Evolutionary conservation across 2,329 filamentous ascomycete species (phyloP), one percentile per base, ranked within the genome.

Genomic region (Furcasterigmium furcatum): DNA sequence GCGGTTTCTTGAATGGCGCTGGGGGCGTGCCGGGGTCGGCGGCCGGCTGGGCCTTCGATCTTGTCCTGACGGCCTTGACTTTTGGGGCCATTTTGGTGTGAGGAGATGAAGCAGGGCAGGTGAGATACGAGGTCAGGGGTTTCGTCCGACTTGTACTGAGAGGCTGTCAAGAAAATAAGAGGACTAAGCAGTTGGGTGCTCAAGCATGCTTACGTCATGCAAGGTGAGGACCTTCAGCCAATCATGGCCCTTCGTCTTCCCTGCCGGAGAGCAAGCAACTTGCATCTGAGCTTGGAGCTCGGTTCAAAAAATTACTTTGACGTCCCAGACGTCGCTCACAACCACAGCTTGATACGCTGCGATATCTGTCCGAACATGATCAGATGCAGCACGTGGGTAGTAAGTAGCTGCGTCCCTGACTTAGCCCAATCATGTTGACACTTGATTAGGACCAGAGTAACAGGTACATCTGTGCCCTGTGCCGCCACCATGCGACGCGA

Each of bases 1-100:
- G 80, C 1, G 82, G 81, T 48, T 73, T 73, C 54, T 78, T 77
- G 74, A 94, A 95, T 8, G 88, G 88, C 24, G 74, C 63, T 1
- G 84, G 84, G 8, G 72, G 73, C 5, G 62, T 58, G 48, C 62
- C 60, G 49, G 57, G 55, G 32, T 43, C 55, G 49, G 25, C 55
- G 41, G 6, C 54, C 49, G 45, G 50, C 55, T 51, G 54, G 45
- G 27, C 52, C 30, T 51, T 65, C 60, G 47, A 58, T 41, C 47
- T 65, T 67, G 43, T 51, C 56, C 66, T 69, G 35, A 54, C 60
- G 16, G 55, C 41, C 30, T 52, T 54, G 41, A 49, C 57, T 60
- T 58, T 70, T 5, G 66, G 61, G 41, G 55, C 49, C 50, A 55
- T 57, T 22, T 25, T 44, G 16, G 18, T 7, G 7, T 27, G 7